Evolutionary conservation across 306 rosid species (phyloP).

Genomic region (Dalbergia cochinchinensis): DNA sequence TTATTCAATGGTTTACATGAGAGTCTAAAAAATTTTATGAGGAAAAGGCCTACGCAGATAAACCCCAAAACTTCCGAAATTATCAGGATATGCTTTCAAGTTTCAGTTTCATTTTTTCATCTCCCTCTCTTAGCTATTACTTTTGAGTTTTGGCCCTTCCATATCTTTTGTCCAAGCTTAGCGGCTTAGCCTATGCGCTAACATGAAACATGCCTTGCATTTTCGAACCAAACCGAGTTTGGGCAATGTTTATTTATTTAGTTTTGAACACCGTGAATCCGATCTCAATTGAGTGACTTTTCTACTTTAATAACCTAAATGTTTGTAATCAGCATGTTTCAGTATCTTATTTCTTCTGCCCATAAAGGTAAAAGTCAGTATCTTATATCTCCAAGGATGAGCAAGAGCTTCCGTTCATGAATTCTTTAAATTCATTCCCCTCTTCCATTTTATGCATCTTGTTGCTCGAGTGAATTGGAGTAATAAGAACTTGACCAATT

Average conservation of each 20-base stretch:
- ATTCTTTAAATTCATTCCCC: not conserved
- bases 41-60: not conserved
- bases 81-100: not conserved
- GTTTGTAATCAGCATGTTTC: not conserved
- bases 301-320: not conserved
- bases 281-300: not conserved
- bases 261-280: not conserved
- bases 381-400: not conserved
- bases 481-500: not conserved
- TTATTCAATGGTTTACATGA: too few relatives aligned
- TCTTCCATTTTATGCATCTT: not conserved
- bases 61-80: not conserved
- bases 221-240: not conserved
- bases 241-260: not conserved
- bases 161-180: not conserved
- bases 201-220: not conserved
- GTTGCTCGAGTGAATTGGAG: constrained; percentile 12
- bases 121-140: not conserved
- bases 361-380: not conserved
- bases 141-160: not conserved
- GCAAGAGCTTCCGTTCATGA: not conserved
- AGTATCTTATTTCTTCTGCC: not conserved
- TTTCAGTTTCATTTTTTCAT: too few relatives aligned
- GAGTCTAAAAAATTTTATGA: too few relatives aligned
- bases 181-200: not conserved